Conservation (phyloP, 305 asterid genomes). For the Andrographis paniculata region DNA sequence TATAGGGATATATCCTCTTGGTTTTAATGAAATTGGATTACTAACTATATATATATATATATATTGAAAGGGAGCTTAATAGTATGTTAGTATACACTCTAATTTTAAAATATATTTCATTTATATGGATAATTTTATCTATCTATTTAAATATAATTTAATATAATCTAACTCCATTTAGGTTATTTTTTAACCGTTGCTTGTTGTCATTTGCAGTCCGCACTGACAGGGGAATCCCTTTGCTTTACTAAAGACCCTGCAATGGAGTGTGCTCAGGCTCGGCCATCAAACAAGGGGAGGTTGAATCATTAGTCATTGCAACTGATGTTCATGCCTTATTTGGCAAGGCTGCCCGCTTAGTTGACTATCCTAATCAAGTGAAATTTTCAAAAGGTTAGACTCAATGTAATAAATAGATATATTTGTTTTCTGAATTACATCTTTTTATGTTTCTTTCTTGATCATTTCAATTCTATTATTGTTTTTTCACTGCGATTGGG, state of each 20-base stretch:
- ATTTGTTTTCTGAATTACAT: not conserved
- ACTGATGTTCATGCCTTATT: constrained; percentile 83
- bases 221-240: constrained; percentile 79
- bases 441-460: constrained; percentile 6
- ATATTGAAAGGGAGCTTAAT: too few species aligned
- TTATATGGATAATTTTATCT: too few species aligned
- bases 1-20: too few species aligned
- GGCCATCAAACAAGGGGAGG: constrained; percentile 79
- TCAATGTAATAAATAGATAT: not conserved
- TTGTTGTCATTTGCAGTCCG: constrained; percentile 45
- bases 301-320: constrained; percentile 70
- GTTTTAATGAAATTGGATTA: too few species aligned
- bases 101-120: too few species aligned
- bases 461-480: not conserved
- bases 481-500: constrained; percentile 55
- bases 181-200: constrained; percentile 17
- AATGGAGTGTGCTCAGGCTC: constrained; percentile 80
- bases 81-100: too few species aligned
- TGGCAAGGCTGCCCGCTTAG: constrained; percentile 84
- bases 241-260: constrained; percentile 56
- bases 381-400: constrained; percentile 68
- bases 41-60: too few species aligned
- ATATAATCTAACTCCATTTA: too few species aligned
- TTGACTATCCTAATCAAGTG: constrained; percentile 64
- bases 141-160: too few species aligned